Evolutionary conservation across 768 basidiomycete species (phyloP).

Genomic region (Suillus subluteus): DNA sequence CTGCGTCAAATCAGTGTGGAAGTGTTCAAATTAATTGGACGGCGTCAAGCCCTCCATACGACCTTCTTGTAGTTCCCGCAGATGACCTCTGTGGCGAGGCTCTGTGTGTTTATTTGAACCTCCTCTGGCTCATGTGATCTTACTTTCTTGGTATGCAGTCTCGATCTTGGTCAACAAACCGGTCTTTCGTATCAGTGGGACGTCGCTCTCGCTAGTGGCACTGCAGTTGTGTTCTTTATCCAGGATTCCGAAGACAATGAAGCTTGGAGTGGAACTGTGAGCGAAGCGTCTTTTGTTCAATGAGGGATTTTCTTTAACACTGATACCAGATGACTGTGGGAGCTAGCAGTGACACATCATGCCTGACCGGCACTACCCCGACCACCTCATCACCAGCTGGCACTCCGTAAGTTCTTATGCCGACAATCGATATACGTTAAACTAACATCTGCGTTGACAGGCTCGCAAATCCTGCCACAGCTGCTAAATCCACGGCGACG

Average conservation of each 20-base stretch:
- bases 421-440: constrained; percentile 10
- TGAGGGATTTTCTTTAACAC: background rate
- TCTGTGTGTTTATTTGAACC: constrained; percentile 48
- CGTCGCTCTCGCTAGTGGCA: constrained; percentile 49
- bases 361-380: constrained; percentile 29
- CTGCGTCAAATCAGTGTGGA: constrained; percentile 51
- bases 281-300: constrained; percentile 26
- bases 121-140: constrained; percentile 8
- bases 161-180: constrained; percentile 61
- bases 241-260: constrained; percentile 57
- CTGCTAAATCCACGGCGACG: constrained; percentile 18
- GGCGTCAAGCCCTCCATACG: constrained; percentile 51
- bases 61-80: constrained; percentile 56
- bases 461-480: constrained; percentile 1
- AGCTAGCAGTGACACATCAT: constrained; percentile 40
- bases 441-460: constrained; percentile 13
- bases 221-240: constrained; percentile 53
- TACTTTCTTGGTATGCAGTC: constrained; percentile 39
- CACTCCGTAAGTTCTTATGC: constrained; percentile 10
- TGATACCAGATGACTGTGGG: constrained; percentile 39
- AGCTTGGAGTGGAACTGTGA: constrained; percentile 67
- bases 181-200: constrained; percentile 44
- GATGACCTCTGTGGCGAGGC: constrained; percentile 60
- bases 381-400: constrained; percentile 16
- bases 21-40: constrained; percentile 55